These are phyloP conservation scores for maize (Zea mays) DNA, from an alignment of 176 grass and related monocot species.

Conservation along the genomic window DNA sequence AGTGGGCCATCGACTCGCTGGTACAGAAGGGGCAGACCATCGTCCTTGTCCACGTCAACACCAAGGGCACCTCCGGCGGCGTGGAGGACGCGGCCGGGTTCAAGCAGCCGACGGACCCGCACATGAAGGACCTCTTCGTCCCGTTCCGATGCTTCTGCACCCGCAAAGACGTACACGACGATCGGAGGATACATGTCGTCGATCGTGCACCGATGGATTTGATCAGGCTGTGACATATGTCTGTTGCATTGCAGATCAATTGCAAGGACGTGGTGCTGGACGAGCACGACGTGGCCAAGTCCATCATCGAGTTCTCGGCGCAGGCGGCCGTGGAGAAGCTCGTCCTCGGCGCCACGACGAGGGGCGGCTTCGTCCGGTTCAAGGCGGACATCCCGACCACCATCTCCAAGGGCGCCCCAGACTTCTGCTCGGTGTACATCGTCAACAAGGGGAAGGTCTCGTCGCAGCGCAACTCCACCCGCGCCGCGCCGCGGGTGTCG, in stretches of 20 bases:
- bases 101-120: constrained; percentile 61
- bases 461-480: constrained; percentile 50
- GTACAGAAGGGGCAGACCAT: constrained; percentile 66
- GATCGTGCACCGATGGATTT: background rate
- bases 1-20: constrained; percentile 72
- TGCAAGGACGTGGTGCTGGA: constrained; percentile 86
- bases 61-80: constrained; percentile 54
- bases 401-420: constrained; percentile 70
- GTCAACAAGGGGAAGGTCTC: constrained; percentile 76
- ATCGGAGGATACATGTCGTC: too few relatives aligned
- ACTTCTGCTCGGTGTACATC: constrained; percentile 80
- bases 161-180: constrained; percentile 50
- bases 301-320: constrained; percentile 62
- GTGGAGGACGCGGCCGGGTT: constrained; percentile 51
- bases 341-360: constrained; percentile 61
- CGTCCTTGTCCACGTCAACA: constrained; percentile 78
- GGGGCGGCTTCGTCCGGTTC: constrained; percentile 66
- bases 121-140: constrained; percentile 60
- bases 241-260: constrained; percentile 40
- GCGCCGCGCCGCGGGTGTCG: constrained; percentile 61
- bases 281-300: constrained; percentile 68
- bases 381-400: constrained; percentile 66
- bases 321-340: constrained; percentile 67
- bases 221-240: too few relatives aligned
- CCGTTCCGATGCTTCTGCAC: constrained; percentile 91